A percentile compares a stretch with the other conserved stretches of the same genome.
phyloP scores from a whole-genome alignment of 2,329 filamentous ascomycete genomes.

The Alternaria sp. region DNA sequence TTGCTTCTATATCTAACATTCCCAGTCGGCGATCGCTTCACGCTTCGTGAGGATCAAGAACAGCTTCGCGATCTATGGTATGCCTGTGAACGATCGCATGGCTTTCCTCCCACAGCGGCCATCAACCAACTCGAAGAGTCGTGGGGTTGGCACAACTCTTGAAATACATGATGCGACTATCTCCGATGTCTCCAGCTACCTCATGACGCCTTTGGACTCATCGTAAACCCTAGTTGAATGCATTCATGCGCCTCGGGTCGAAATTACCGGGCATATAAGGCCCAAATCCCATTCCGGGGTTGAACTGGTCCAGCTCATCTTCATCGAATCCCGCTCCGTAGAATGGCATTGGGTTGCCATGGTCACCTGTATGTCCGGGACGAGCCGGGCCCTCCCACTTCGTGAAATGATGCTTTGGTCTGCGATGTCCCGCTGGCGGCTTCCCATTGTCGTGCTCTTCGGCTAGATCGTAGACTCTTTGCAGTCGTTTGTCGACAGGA shows the following conservation, averaged over 20 bases:
- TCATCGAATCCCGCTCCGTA: background rate
- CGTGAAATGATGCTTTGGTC: background rate
- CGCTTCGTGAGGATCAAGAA: constrained; percentile 39
- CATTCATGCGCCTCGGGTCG: background rate
- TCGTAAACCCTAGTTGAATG: background rate
- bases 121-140: constrained; percentile 45
- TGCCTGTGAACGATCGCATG: constrained; percentile 40
- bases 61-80: constrained; percentile 40
- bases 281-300: background rate
- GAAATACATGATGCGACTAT: background rate
- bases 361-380: background rate
- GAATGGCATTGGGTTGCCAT: background rate
- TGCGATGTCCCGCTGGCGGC: constrained; percentile 4
- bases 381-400: background rate
- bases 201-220: background rate
- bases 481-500: background rate
- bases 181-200: background rate
- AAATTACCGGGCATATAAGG: background rate
- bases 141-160: constrained; percentile 38
- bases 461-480: background rate
- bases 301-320: background rate
- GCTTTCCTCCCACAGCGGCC: constrained; percentile 43
- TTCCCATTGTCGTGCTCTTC: background rate
- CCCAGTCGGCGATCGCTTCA: constrained; percentile 45
- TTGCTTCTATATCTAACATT: constrained; percentile 1